Base-by-base conservation (phyloP, 2,329 filamentous ascomycete species). In the Xylariaceae sp. region DNA sequence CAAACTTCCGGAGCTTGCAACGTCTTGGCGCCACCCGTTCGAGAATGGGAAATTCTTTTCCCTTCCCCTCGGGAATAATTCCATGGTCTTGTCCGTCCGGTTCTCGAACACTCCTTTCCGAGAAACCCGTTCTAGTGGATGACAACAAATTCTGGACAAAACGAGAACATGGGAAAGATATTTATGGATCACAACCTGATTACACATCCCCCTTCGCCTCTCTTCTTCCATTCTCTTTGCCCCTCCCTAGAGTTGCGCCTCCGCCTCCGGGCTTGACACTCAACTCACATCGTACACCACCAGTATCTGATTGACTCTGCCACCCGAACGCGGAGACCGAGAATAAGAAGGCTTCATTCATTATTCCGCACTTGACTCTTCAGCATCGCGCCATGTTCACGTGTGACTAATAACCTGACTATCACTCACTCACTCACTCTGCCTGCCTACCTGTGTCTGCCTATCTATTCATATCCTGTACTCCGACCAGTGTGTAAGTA, bases 11-110 rank as follows among this genome's bases (percentile, higher is more conserved):
- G 23, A 30, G 23, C 23, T 30, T 30, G 23, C 23, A 30, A 42
- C 11, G 37, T 35, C 45, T 54, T 58, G 58, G 61, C 37, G 51
- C 53, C 9, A 59, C 37, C 37, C 37, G 11, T 9, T 13, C 37
- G 9, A 42, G 37, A 9, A 9, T 8, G 37, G 37, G 37, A 13
- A 10, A 13, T 42, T 42, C 37, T 13, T 42, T 42, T 42, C 37
- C 35, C 35, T 61, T 39, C n/a, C 53, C 56, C 11, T 42, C 37
- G 37, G 37, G 8, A 42, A 42, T 42, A 42, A 42, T 42, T 42
- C 37, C 37, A 42, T 5, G 23, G 23, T 30, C 23, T 30, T 30
- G 23, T 30, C 23, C 23, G 23, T 30, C 23, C 23, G 23, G 23
- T 30, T 30, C 23, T 30, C 23, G 23, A 30, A 30, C 23, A 42